These are phyloP conservation scores for Beauveria sp. DNA, from an alignment of 2,329 filamentous ascomycete species.

Conservation along the genomic window DNA sequence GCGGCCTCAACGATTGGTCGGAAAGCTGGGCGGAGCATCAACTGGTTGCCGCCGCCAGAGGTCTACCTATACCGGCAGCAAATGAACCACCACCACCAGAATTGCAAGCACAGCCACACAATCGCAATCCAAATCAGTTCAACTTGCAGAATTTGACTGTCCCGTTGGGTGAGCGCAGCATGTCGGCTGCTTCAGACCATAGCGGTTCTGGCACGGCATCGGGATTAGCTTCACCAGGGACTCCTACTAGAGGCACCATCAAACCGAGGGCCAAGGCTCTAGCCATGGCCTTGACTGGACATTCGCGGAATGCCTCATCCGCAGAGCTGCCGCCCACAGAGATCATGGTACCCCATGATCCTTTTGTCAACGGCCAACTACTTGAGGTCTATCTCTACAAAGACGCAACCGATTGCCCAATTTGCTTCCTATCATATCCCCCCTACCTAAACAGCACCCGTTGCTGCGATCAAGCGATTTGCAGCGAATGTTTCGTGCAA, in stretches of 20 bases:
- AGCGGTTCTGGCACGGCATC: constrained; percentile 55
- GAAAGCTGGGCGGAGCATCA: constrained; percentile 91
- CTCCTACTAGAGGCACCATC: constrained; percentile 48
- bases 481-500: constrained; percentile 97
- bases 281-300: constrained; percentile 66
- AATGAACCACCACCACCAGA: constrained; percentile 73
- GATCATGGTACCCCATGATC: constrained; percentile 70
- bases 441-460: constrained; percentile 89
- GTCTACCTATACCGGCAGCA: constrained; percentile 72
- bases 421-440: constrained; percentile 94
- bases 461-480: constrained; percentile 94
- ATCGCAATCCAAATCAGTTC: neutral
- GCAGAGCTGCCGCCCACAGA: constrained; percentile 70
- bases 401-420: constrained; percentile 81
- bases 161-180: constrained; percentile 68
- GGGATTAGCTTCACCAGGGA: constrained; percentile 42
- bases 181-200: constrained; percentile 70
- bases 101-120: constrained; percentile 39
- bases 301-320: constrained; percentile 65
- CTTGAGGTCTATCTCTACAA: constrained; percentile 93
- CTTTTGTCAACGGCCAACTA: constrained; percentile 88
- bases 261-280: constrained; percentile 84
- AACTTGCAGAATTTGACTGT: constrained; percentile 69
- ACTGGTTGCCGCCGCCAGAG: constrained; percentile 82
- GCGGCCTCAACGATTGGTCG: constrained; percentile 81